Base-by-base conservation (phyloP, 768 basidiomycete genomes). In the Tubosaeta sp. region DNA sequence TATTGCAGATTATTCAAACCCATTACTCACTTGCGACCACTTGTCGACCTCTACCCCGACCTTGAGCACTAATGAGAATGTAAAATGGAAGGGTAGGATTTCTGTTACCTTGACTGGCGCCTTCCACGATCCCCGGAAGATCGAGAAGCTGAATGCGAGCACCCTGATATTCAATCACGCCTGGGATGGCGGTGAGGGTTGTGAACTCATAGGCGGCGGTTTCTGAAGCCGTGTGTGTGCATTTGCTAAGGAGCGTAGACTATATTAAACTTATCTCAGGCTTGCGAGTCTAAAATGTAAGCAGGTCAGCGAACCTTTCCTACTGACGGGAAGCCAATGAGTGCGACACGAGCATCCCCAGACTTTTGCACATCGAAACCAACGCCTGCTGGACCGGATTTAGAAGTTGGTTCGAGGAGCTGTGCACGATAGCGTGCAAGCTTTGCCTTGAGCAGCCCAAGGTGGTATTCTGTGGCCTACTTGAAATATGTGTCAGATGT, bases 251-350 rank as follows among this genome's bases (percentile, higher is more conserved):
- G 30, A 98, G 77, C 1, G 96, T 98, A 9, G 92, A 95, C 83
- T 97, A 58, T 40, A 36, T 8, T 0, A 19, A 43, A 44, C 29
- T 24, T 49, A 25, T 46, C 6, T 59, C 45, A 60, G 51, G 18
- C n/a, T 21, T 45, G 34, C 12, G 12, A 14, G 51, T 21, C 25
- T 27, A 27, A 30, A 31, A 30, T 21, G 0, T 19, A 18, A 38
- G 14, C 46, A 16, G 12, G 38, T 38, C 16, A 29, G 44, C 58
- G 39, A 55, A 80, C 87, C 78, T 90, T 90, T 63, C 94, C 95
- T 42, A 96, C 93, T 6, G 94, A 95, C 0, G 94, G 95, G 70
- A 97, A 96, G 9, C 95, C 94, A 41, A 96, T 96, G 48, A 96
- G 73, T 19, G 92, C 90, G 21, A 94, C 87, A 63, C 92, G 75